phyloP scores from a whole-genome alignment of 23 red algal genomes.

The Agarophyton chilense region DNA sequence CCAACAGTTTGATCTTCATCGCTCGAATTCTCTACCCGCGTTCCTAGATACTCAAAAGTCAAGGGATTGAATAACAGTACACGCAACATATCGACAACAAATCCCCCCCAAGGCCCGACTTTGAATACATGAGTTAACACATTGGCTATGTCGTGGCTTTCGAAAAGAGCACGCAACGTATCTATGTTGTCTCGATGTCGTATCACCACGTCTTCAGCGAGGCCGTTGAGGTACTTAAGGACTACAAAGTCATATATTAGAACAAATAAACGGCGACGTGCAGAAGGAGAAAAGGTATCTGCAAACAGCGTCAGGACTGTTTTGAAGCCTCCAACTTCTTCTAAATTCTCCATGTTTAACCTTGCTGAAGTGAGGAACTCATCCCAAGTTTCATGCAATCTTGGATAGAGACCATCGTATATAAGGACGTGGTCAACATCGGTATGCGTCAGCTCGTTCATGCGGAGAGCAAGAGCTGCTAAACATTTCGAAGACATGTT shows the following conservation, averaged over 20 bases:
- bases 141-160: constrained; percentile 29
- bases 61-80: constrained; percentile 55
- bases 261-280: constrained; percentile 19
- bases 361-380: constrained; percentile 19
- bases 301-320: constrained; percentile 51
- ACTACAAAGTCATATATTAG: constrained; percentile 64
- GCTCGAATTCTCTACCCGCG: constrained; percentile 11
- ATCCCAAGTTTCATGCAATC: constrained; percentile 45
- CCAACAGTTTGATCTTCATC: constrained; percentile 32
- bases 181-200: constrained; percentile 42
- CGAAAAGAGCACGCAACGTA: constrained; percentile 30
- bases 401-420: constrained; percentile 37
- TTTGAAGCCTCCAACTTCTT: constrained; percentile 58
- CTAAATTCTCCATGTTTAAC: constrained; percentile 21
- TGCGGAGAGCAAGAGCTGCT: constrained; percentile 54
- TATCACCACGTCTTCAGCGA: constrained; percentile 11
- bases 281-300: constrained; percentile 51
- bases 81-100: constrained; percentile 55
- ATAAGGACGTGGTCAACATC: constrained; percentile 65
- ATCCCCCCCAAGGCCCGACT: constrained; percentile 54
- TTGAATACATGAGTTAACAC: constrained; percentile 43
- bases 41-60: constrained; percentile 15
- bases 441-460: constrained; percentile 55
- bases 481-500: constrained; percentile 56
- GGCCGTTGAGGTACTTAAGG: background rate